Conservation (phyloP, 495 filamentous ascomycete species). For the Chaetomium cochliodes region DNA sequence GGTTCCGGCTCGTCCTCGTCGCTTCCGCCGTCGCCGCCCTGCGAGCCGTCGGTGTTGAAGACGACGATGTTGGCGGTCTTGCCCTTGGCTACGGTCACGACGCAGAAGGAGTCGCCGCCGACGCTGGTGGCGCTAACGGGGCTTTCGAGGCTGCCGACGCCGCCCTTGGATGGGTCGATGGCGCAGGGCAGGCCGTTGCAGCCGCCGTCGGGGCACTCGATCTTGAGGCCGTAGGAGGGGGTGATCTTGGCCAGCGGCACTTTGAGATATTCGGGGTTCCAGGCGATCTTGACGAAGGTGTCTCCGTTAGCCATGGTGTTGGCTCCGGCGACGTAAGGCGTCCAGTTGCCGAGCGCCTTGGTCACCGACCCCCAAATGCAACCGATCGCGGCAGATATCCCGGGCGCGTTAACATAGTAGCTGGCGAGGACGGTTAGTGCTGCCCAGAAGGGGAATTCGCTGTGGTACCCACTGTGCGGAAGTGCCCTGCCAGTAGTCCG, state of each 20-base stretch:
- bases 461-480: slow-evolving; percentile 63
- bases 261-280: slow-evolving; percentile 74
- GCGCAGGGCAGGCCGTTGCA: slow-evolving; percentile 75
- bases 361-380: slow-evolving; percentile 69
- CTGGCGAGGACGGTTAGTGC: slow-evolving; percentile 40
- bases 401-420: slow-evolving; percentile 78
- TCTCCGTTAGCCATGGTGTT: slow-evolving; percentile 64
- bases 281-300: slow-evolving; percentile 75
- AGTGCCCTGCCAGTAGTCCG: slow-evolving; percentile 68
- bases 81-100: slow-evolving; percentile 73
- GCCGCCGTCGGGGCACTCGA: slow-evolving; percentile 63
- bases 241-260: slow-evolving; percentile 54
- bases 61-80: slow-evolving; percentile 67
- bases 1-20: neutral
- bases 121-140: slow-evolving; percentile 59
- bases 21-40: neutral
- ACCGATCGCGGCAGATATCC: slow-evolving; percentile 56
- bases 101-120: slow-evolving; percentile 72
- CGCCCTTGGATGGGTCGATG: slow-evolving; percentile 64
- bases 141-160: slow-evolving; percentile 55
- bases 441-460: neutral
- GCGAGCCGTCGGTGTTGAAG: slow-evolving; percentile 45
- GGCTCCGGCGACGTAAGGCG: slow-evolving; percentile 73
- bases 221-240: slow-evolving; percentile 67
- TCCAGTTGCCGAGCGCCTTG: slow-evolving; percentile 75